Evolutionary conservation across 2,329 filamentous ascomycete genomes (phyloP).

Genomic region (Aspergillus sp.): DNA sequence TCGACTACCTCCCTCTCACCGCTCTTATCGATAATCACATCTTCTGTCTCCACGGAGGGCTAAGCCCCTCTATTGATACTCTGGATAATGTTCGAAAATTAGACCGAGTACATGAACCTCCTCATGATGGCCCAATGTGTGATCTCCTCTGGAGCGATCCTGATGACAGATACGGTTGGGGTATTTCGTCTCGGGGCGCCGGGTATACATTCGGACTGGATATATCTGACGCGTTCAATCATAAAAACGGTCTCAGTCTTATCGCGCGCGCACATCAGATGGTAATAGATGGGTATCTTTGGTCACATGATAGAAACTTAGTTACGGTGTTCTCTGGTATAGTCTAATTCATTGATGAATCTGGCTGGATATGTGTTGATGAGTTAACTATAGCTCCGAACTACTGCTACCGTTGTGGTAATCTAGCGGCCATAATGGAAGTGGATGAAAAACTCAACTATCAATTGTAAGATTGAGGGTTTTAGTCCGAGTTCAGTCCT

Average conservation of each 20-base stretch:
- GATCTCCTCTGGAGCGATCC: constrained; percentile 98
- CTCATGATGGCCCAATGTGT: constrained; percentile 97
- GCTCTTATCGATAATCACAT: constrained; percentile 99
- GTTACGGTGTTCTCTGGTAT: constrained; percentile 97
- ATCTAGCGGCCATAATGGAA: constrained; percentile 99
- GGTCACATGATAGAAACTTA: constrained; percentile 97
- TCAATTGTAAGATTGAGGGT: constrained; percentile 89
- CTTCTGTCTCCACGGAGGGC: constrained; percentile 94
- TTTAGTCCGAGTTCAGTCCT: no score
- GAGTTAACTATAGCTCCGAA: constrained; percentile 62
- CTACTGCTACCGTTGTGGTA: constrained; percentile 98
- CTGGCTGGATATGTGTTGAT: constrained; percentile 26
- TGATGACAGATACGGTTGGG: constrained; percentile 94
- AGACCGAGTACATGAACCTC: constrained; percentile 96
- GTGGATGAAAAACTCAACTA: constrained; percentile 99
- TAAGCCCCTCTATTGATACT: constrained; percentile 94
- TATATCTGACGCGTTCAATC: constrained; percentile 98
- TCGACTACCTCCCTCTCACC: constrained; percentile 96
- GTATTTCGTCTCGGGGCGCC: constrained; percentile 89
- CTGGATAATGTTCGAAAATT: constrained; percentile 93
- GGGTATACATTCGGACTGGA: constrained; percentile 96
- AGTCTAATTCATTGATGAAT: constrained; percentile 24
- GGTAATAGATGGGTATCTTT: constrained; percentile 99
- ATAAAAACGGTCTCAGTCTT: constrained; percentile 95
- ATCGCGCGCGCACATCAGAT: constrained; percentile 96